phyloP scores from a whole-genome alignment of 2,329 filamentous ascomycete genomes.

The Fusarium palustre region DNA sequence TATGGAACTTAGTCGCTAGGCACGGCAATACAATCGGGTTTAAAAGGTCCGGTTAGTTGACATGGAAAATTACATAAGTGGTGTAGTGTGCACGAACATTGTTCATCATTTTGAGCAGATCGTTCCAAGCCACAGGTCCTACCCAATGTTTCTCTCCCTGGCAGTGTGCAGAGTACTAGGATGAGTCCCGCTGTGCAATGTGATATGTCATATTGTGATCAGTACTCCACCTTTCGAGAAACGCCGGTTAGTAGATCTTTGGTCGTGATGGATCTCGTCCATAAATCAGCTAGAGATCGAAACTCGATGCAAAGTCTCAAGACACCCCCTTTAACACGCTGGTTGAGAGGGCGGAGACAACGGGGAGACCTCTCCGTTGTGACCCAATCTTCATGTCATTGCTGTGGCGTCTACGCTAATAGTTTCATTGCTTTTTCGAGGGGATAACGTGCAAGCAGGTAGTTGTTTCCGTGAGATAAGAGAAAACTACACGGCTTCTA shows the following conservation, averaged over 20 bases:
- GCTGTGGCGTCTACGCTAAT: constrained; percentile 21
- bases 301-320: constrained; percentile 6
- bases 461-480: constrained; percentile 42
- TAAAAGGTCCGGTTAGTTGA: constrained; percentile 7
- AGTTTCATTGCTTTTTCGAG: constrained; percentile 33
- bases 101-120: constrained; percentile 26
- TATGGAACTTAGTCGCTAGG: background rate
- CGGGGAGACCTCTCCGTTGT: constrained; percentile 1
- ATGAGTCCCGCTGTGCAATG: constrained; percentile 36
- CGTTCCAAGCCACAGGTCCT: constrained; percentile 31
- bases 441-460: constrained; percentile 10
- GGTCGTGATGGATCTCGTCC: constrained; percentile 17
- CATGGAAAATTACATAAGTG: constrained; percentile 7
- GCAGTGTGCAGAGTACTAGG: constrained; percentile 38
- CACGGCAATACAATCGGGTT: constrained; percentile 6
- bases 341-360: constrained; percentile 1
- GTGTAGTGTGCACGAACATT: constrained; percentile 22
- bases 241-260: constrained; percentile 6
- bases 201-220: constrained; percentile 47
- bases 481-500: constrained; percentile 44
- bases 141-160: constrained; percentile 18
- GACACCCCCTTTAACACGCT: constrained; percentile 4
- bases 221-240: constrained; percentile 31
- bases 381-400: constrained; percentile 14
- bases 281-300: constrained; percentile 11